A percentile compares a stretch with the other conserved stretches of the same genome.
phyloP scores from a whole-genome alignment of 164 flowering plant genomes.

The Vitis cinerea region DNA sequence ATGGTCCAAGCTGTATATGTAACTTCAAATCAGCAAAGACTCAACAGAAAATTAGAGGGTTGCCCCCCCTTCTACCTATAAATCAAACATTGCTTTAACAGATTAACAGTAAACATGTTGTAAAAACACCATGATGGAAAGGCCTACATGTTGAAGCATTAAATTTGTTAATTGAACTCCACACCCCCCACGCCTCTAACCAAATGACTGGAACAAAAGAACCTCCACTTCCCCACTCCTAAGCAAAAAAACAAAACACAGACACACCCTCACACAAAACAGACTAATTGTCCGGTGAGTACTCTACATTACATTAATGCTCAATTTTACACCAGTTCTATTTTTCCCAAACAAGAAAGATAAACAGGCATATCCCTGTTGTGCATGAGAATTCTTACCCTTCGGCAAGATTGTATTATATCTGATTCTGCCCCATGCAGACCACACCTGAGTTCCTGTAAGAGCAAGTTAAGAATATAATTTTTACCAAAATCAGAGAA shows the following conservation, averaged over 20 bases:
- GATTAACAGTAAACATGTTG: neutral
- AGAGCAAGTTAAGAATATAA: neutral
- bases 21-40: neutral
- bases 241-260: too few relatives aligned
- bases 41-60: neutral
- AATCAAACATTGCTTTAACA: neutral
- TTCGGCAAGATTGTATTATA: conserved; percentile 34
- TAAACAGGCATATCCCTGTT: neutral
- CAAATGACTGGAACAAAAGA: too few relatives aligned
- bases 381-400: conserved; percentile 16
- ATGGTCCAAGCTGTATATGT: neutral
- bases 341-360: neutral
- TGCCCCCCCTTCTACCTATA: neutral
- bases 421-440: conserved; percentile 28
- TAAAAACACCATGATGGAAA: neutral
- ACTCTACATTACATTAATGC: too few relatives aligned
- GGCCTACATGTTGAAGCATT: too few relatives aligned
- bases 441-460: conserved; percentile 35
- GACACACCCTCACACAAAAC: too few relatives aligned
- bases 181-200: too few relatives aligned
- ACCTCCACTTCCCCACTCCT: too few relatives aligned
- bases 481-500: neutral
- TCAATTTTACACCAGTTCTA: too few relatives aligned
- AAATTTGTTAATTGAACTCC: too few relatives aligned
- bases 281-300: too few relatives aligned